Percentiles rank a stretch among this genome's conserved stretches.
These are phyloP conservation scores for Cardamine chenopodiifolia DNA, from an alignment of 345 rosid species.

Conservation along the genomic window DNA sequence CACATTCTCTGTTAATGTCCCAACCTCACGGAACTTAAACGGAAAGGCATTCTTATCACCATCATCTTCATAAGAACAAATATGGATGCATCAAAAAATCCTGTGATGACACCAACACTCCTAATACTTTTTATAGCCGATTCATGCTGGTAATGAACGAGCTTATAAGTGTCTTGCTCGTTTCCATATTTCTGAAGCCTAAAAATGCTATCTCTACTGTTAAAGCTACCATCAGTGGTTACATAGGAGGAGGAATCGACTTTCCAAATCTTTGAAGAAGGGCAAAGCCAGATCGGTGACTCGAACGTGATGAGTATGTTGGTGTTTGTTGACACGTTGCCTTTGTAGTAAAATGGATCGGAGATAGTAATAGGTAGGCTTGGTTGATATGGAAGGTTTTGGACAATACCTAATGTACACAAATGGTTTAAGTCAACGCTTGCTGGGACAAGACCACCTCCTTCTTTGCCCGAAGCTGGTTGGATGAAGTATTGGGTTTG, in stretches of 20 bases:
- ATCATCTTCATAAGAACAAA: slow-evolving; percentile 29
- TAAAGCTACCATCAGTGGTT: slow-evolving; percentile 20
- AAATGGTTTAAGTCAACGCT: background rate
- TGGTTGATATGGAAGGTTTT: slow-evolving; percentile 21
- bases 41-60: slow-evolving; percentile 28
- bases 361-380: slow-evolving; percentile 30
- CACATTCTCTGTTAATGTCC: slow-evolving; percentile 4
- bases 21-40: slow-evolving; percentile 28
- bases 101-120: slow-evolving; percentile 5
- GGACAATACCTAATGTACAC: slow-evolving; percentile 32
- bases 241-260: slow-evolving; percentile 32
- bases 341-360: background rate
- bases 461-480: slow-evolving; percentile 15
- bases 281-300: slow-evolving; percentile 23
- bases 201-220: slow-evolving; percentile 6
- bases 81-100: background rate
- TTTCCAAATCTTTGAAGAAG: slow-evolving; percentile 35
- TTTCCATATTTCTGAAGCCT: slow-evolving; percentile 34
- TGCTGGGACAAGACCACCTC: slow-evolving; percentile 33
- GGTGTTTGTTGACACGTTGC: slow-evolving; percentile 6
- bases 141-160: slow-evolving; percentile 11
- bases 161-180: slow-evolving; percentile 13
- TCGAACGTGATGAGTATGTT: slow-evolving; percentile 21
- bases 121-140: background rate
- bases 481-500: slow-evolving; percentile 33